Conservation (phyloP, 306 rosid species). For the Begonia peltatifolia region DNA sequence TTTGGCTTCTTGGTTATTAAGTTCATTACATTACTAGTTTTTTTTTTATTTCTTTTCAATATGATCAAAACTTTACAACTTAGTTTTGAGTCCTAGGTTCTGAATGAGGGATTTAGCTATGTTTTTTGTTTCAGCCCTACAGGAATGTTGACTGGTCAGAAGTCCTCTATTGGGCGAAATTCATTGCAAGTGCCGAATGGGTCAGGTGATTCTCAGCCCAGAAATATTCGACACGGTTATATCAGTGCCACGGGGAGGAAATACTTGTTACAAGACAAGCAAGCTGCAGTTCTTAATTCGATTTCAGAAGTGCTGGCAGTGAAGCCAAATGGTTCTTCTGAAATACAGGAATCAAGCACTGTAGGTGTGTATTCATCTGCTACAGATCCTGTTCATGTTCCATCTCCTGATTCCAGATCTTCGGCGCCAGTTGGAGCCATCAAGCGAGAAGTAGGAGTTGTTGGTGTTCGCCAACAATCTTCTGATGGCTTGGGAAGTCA, state of each 20-base stretch:
- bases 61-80: not conserved
- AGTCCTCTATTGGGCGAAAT: constrained; percentile 35
- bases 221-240: constrained; percentile 24
- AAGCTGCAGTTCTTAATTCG: constrained; percentile 20
- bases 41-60: not conserved
- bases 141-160: constrained; percentile 36
- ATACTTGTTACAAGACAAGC: constrained; percentile 34
- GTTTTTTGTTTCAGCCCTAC: constrained; percentile 24
- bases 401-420: constrained; percentile 91
- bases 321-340: constrained; percentile 41
- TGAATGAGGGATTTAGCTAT: constrained; percentile 2
- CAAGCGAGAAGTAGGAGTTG: constrained; percentile 92
- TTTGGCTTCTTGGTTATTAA: too few species aligned
- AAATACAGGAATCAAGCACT: constrained; percentile 33
- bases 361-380: constrained; percentile 90
- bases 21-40: too few species aligned
- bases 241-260: constrained; percentile 26
- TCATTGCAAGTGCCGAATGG: constrained; percentile 32
- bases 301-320: constrained; percentile 29
- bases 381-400: constrained; percentile 97
- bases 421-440: constrained; percentile 87
- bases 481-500: constrained; percentile 41
- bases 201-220: constrained; percentile 37
- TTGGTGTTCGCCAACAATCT: constrained; percentile 66
- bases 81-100: not conserved